Conservation (phyloP, 108 stramenopile genomes). For the Seminavis robusta region DNA sequence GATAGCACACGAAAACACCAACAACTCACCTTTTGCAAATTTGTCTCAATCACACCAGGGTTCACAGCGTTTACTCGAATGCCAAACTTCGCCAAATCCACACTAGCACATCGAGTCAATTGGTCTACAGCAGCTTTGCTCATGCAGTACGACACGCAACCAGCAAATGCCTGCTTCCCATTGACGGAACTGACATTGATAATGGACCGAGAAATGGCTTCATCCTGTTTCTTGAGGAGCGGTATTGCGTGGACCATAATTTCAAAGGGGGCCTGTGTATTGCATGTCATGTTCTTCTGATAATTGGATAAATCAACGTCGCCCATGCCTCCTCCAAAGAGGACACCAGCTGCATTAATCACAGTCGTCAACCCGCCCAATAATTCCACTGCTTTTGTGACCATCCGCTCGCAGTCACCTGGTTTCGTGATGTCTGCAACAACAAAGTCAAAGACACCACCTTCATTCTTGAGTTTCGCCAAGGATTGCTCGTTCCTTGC, state of each 20-base stretch:
- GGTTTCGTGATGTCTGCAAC: conserved; percentile 39
- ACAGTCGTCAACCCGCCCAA: conserved; percentile 40
- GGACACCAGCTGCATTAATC: conserved; percentile 52
- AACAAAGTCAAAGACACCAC: conserved; percentile 31
- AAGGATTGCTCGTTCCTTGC: conserved; percentile 38
- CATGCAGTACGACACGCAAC: conserved; percentile 57
- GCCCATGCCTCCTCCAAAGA: conserved; percentile 47
- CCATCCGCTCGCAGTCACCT: conserved; percentile 32
- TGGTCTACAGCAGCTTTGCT: conserved; percentile 66
- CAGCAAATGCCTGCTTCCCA: conserved; percentile 61
- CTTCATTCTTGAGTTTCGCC: conserved; percentile 21
- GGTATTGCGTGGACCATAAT: conserved; percentile 59
- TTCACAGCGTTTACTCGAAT: conserved; percentile 66
- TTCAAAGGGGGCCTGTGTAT: conserved; percentile 58
- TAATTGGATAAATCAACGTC: conserved; percentile 38
- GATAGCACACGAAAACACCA: background rate
- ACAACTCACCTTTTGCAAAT: conserved; percentile 38
- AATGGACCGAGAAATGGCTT: conserved; percentile 30
- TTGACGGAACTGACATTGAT: conserved; percentile 64
- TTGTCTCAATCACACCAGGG: conserved; percentile 65
- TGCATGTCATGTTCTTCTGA: conserved; percentile 46
- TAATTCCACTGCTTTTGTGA: conserved; percentile 30
- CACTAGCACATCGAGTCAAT: conserved; percentile 50
- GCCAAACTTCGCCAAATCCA: conserved; percentile 58
- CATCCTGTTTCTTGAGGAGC: conserved; percentile 29